These are phyloP conservation scores for Pythium insidiosum DNA, from an alignment of 352 stramenopile genomes.

Conservation along the genomic window DNA sequence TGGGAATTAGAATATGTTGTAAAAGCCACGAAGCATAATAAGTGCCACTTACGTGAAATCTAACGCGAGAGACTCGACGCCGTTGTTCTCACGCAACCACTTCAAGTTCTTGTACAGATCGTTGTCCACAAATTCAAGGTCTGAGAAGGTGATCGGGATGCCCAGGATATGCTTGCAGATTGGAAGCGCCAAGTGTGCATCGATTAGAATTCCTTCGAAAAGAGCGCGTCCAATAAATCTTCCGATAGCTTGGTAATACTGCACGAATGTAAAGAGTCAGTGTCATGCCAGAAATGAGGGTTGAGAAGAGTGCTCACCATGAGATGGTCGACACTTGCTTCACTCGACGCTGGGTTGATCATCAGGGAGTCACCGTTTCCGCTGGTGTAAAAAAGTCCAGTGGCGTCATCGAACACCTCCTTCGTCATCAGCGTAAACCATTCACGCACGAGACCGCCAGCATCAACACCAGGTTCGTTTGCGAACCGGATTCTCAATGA, in stretches of 20 bases:
- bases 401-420: constrained; percentile 82
- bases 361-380: constrained; percentile 73
- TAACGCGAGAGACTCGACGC: constrained; percentile 68
- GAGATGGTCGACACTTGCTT: constrained; percentile 80
- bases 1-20: background rate
- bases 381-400: constrained; percentile 72
- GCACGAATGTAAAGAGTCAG: constrained; percentile 11
- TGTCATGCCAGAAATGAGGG: constrained; percentile 1
- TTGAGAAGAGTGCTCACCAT: constrained; percentile 36
- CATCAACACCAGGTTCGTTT: constrained; percentile 88
- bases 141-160: constrained; percentile 85
- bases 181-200: constrained; percentile 75
- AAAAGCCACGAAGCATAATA: background rate
- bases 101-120: constrained; percentile 84
- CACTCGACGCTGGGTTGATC: constrained; percentile 75
- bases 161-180: constrained; percentile 89
- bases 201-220: constrained; percentile 84
- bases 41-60: constrained; percentile 65
- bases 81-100: constrained; percentile 74
- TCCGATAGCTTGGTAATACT: constrained; percentile 86
- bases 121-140: constrained; percentile 87
- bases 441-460: constrained; percentile 84
- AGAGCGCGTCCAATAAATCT: constrained; percentile 83
- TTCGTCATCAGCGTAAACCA: constrained; percentile 90
- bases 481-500: constrained; percentile 88